These are phyloP conservation scores for Citrus sinensis DNA, from an alignment of 345 rosid species.

Conservation along the genomic window DVS_A1.0 CM039167.1:4907501-4908000, in stretches of 20 bases:
- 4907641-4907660: slow-evolving; percentile 49
- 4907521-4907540: too few species aligned
- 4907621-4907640: slow-evolving; percentile 33
- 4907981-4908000: too few species aligned
- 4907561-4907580: slow-evolving; percentile 73
- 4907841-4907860: slow-evolving; percentile 49
- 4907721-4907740: slow-evolving; percentile 57
- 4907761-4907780: slow-evolving; percentile 20
- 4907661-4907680: slow-evolving; percentile 34
- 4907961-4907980: too few species aligned
- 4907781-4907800: slow-evolving; percentile 36
- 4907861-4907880: slow-evolving; percentile 51
- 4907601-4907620: slow-evolving; percentile 46
- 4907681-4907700: slow-evolving; percentile 56
- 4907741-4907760: slow-evolving; percentile 49
- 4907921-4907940: slow-evolving; percentile 69
- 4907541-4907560: background rate
- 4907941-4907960: slow-evolving; percentile 42
- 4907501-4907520: too few species aligned
- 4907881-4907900: slow-evolving; percentile 64
- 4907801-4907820: slow-evolving; percentile 39
- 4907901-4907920: slow-evolving; percentile 54
- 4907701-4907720: slow-evolving; percentile 58
- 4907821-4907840: slow-evolving; percentile 46
- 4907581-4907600: slow-evolving; percentile 58